phyloP scores from a whole-genome alignment of 1,284 basidiomycete genomes.

The Ustilago bromivora region DNA sequence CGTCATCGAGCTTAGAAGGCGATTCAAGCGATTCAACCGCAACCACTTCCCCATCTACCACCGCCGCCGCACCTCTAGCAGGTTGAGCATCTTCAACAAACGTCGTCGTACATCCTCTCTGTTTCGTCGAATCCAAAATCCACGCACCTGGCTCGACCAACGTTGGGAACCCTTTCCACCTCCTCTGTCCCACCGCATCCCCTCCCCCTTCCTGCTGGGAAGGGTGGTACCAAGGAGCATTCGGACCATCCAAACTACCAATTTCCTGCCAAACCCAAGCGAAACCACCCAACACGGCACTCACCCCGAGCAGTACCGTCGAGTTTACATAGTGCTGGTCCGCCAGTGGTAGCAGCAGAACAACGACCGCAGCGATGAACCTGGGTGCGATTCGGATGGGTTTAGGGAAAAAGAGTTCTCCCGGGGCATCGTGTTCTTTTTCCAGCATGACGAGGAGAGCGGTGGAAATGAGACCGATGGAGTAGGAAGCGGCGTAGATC shows the following conservation, averaged over 20 bases:
- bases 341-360: slow-evolving; percentile 53
- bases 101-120: slow-evolving; percentile 40
- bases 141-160: slow-evolving; percentile 54
- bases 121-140: slow-evolving; percentile 41
- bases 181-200: slow-evolving; percentile 4
- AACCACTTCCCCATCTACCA: neutral
- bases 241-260: slow-evolving; percentile 57
- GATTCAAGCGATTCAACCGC: slow-evolving; percentile 1
- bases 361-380: slow-evolving; percentile 45
- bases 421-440: slow-evolving; percentile 45
- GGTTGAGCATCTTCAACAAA: slow-evolving; percentile 26
- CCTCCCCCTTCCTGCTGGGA: neutral
- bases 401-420: slow-evolving; percentile 56
- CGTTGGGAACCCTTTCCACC: slow-evolving; percentile 51
- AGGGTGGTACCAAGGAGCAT: slow-evolving; percentile 45
- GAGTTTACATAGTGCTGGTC: slow-evolving; percentile 39
- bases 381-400: slow-evolving; percentile 43
- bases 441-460: slow-evolving; percentile 54
- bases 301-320: slow-evolving; percentile 46
- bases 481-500: slow-evolving; percentile 53
- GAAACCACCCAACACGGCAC: slow-evolving; percentile 32
- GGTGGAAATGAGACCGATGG: slow-evolving; percentile 52
- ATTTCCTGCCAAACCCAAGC: slow-evolving; percentile 56
- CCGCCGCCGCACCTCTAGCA: neutral
- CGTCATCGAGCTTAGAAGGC: slow-evolving; percentile 14